Evolutionary conservation across 495 filamentous ascomycete species (phyloP).

Genomic region (Lepraria neglecta): DNA sequence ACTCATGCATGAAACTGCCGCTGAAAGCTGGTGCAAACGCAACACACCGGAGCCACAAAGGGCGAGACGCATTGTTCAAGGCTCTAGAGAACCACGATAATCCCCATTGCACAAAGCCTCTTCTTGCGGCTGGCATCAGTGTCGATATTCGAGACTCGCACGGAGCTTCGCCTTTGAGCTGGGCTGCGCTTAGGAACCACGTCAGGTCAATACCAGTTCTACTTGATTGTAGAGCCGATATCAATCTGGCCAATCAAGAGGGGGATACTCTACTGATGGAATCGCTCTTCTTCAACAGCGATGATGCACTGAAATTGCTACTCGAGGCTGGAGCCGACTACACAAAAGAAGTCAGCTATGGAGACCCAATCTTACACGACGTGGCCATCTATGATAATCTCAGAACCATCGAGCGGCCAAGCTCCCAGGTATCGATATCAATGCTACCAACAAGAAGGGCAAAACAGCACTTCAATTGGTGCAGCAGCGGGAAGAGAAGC

Average conservation of each 20-base stretch:
- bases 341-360: not conserved
- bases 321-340: conserved; percentile 3
- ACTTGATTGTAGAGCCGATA: not conserved
- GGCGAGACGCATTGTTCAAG: not conserved
- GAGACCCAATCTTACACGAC: not conserved
- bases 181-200: not conserved
- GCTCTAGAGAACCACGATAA: not conserved
- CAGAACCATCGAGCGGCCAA: not conserved
- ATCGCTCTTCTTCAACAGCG: not conserved
- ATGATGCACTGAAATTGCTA: not conserved
- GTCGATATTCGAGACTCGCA: no score
- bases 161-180: not conserved
- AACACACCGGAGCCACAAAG: not conserved
- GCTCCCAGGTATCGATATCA: not conserved
- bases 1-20: not conserved
- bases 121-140: not conserved
- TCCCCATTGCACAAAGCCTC: not conserved
- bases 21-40: not conserved
- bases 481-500: not conserved
- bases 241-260: not conserved
- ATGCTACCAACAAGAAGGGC: not conserved
- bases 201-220: not conserved
- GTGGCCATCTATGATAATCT: not conserved
- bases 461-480: not conserved
- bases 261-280: not conserved